phyloP scores from a whole-genome alignment of 2,329 filamentous ascomycete species.

The Dothistroma septosporum region DNA sequence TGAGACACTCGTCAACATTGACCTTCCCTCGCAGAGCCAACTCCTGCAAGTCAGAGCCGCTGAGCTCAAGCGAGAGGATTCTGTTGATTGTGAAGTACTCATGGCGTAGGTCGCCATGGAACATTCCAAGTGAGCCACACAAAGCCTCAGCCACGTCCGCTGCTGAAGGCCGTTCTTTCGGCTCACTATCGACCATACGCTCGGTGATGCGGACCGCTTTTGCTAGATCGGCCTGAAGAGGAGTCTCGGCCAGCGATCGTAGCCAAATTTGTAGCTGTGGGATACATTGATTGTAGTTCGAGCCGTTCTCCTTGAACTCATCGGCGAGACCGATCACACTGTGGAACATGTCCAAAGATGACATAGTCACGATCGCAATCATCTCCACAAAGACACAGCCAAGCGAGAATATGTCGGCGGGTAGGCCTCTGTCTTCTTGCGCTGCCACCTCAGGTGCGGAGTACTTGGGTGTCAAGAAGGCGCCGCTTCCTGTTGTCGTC shows the following conservation, averaged over 20 bases:
- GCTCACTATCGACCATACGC: not conserved
- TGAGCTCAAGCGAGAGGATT: not conserved
- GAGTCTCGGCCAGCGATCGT: not conserved
- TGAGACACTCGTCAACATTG: not conserved
- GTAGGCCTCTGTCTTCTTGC: not conserved
- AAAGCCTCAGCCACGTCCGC: not conserved
- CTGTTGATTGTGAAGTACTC: not conserved
- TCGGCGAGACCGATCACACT: not conserved
- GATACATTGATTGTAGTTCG: not conserved
- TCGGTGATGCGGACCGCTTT: not conserved
- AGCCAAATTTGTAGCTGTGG: not conserved
- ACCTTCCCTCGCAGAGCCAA: not conserved
- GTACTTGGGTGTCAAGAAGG: constrained; percentile 15
- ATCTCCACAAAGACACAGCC: constrained; percentile 5
- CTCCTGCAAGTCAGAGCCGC: not conserved
- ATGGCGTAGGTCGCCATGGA: not conserved
- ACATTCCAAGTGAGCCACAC: not conserved
- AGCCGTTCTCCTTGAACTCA: not conserved
- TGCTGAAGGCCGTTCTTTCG: not conserved
- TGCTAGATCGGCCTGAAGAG: not conserved
- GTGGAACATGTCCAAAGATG: not conserved
- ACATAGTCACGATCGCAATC: not conserved
- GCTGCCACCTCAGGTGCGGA: constrained; percentile 11
- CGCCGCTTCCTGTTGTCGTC: not conserved
- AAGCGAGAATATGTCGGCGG: constrained; percentile 4